Conservation (phyloP, 1,139 yeast species). For the Saccharomyces hybrid region DNA sequence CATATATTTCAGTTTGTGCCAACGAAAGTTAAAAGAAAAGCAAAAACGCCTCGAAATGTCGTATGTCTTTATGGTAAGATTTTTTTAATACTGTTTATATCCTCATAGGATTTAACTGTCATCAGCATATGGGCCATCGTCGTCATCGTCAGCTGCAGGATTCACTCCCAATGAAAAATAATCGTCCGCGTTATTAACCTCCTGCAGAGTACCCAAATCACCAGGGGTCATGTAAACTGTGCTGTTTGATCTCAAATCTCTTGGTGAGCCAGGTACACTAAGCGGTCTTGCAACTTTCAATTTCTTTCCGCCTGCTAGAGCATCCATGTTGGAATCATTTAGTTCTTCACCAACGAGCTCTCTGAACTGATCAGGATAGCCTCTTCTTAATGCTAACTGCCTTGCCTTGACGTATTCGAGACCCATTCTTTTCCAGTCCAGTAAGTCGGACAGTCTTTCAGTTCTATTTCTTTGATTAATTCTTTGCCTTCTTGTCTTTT, state of each 20-base stretch:
- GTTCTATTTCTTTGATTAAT: conserved; percentile 96
- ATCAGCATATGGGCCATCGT: conserved; percentile 13
- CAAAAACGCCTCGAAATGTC: background rate
- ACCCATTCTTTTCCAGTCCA: conserved; percentile 98
- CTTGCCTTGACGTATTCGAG: conserved; percentile 91
- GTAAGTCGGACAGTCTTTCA: conserved; percentile 79
- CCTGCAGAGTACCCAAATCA: conserved; percentile 88
- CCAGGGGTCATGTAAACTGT: conserved; percentile 88
- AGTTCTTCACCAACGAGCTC: conserved; percentile 36
- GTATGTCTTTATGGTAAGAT: background rate
- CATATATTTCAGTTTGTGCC: background rate
- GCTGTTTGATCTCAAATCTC: conserved; percentile 36
- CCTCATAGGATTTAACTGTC: background rate
- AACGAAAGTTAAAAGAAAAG: background rate
- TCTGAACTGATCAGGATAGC: conserved; percentile 79
- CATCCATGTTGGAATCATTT: conserved; percentile 23
- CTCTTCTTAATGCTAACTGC: conserved; percentile 81
- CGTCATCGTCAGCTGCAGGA: conserved; percentile 43
- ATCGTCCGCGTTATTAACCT: conserved; percentile 73
- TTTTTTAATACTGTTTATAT: background rate
- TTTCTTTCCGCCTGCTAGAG: conserved; percentile 30
- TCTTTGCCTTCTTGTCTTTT: conserved; percentile 89
- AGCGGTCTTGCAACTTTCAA: conserved; percentile 81
- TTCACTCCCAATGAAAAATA: conserved; percentile 68
- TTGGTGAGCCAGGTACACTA: conserved; percentile 92